These are phyloP conservation scores for Corymbia citriodora DNA, from an alignment of 441 rosid species.

Conservation along the genomic window DNA sequence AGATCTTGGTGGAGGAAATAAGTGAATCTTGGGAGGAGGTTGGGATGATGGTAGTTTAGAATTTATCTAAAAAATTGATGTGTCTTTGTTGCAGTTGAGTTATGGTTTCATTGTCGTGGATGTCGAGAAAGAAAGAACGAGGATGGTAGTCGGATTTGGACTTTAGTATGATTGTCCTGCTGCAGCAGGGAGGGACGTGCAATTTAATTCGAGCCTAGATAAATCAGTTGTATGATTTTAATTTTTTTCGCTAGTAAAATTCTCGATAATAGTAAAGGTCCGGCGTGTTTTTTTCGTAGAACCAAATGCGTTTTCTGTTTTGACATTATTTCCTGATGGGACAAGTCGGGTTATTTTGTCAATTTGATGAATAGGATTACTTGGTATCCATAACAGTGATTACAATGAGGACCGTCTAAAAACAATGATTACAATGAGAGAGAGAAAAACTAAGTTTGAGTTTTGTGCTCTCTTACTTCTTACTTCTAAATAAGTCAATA, in stretches of 20 bases:
- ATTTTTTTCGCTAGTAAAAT: neutral
- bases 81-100: neutral
- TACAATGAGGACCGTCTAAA: neutral
- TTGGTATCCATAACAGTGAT: neutral
- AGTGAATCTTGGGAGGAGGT: neutral
- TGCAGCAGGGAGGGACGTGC: neutral
- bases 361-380: neutral
- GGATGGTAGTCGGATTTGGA: neutral
- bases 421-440: neutral
- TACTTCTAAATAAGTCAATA: neutral
- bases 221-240: neutral
- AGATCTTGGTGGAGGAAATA: neutral
- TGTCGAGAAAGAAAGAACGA: neutral
- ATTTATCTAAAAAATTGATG: neutral
- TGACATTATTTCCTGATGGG: neutral
- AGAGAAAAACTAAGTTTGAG: neutral
- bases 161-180: neutral
- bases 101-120: neutral
- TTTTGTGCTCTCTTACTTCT: neutral
- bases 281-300: neutral
- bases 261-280: neutral
- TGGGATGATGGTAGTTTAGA: neutral
- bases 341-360: neutral
- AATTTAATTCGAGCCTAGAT: neutral
- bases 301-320: neutral